phyloP scores from a whole-genome alignment of 2,329 filamentous ascomycete genomes.

The Aspergillus tubingensis region DNA sequence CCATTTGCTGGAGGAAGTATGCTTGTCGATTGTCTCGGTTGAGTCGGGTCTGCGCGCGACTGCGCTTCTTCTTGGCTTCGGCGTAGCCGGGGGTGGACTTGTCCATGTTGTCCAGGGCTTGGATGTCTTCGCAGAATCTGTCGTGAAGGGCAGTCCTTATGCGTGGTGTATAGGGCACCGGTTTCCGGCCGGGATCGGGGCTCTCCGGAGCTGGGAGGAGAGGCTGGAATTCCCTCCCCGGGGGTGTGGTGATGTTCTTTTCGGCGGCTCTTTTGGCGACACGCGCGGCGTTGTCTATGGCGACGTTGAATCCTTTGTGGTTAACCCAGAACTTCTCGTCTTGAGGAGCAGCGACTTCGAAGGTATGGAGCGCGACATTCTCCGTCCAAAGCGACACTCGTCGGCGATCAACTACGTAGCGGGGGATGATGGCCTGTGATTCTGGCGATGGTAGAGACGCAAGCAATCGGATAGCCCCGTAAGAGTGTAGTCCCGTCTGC shows the following conservation, averaged over 20 bases:
- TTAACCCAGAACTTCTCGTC: constrained; percentile 31
- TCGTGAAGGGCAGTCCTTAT: constrained; percentile 40
- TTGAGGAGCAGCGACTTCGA: constrained; percentile 56
- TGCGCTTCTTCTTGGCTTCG: constrained; percentile 26
- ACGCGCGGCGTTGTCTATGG: constrained; percentile 26
- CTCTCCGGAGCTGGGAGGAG: constrained; percentile 28
- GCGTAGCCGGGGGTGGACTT: constrained; percentile 1
- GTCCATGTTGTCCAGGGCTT: constrained; percentile 3
- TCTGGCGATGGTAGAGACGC: constrained; percentile 69
- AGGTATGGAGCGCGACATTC: constrained; percentile 42
- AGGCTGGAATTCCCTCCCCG: constrained; percentile 28
- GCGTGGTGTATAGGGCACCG: constrained; percentile 38
- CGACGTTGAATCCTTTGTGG: constrained; percentile 29
- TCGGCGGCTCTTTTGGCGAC: constrained; percentile 34
- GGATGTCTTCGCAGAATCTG: constrained; percentile 16
- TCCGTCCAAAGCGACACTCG: constrained; percentile 63
- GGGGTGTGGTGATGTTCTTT: constrained; percentile 32
- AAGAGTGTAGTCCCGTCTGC: constrained; percentile 67
- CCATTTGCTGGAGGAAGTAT: constrained; percentile 19
- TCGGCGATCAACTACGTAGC: constrained; percentile 55
- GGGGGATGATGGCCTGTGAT: constrained; percentile 62
- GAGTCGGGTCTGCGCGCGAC: constrained; percentile 19
- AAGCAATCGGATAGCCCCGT: constrained; percentile 78
- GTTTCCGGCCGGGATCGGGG: constrained; percentile 16
- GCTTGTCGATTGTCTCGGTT: constrained; percentile 30